Evolutionary conservation across 2,329 filamentous ascomycete genomes (phyloP), one percentile per base, ranked within the genome.

Genomic region (Atkinsonella texensis): DNA sequence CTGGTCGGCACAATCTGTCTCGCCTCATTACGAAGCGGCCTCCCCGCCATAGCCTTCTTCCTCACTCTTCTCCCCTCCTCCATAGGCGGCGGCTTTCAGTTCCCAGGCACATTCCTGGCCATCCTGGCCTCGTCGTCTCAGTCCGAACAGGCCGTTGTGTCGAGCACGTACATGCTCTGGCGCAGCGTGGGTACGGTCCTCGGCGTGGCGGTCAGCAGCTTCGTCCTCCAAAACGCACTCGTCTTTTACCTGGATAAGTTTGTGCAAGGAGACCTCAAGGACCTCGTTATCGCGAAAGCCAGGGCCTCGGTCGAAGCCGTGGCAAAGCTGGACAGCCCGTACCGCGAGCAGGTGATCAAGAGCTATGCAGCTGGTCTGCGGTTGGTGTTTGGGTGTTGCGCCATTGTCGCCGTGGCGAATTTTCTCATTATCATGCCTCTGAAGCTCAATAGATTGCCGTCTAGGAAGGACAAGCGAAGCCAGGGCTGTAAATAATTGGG

Each of bases 201-300:
- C 60, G 87, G 86, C n/a, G 78, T 90, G 44, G 81, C 85, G 1
- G 70, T 76, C 49, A 85, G 81, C 57, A 86, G 83, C 62, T 74
- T 89, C 52, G 78, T 89, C 8, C 70, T 90, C 55, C 86, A 91
- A 68, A 89, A 89, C 59, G 74, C 79, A 1, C 69, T 91, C 49
- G 67, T 77, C 9, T 67, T 72, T 17, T 83, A 82, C 57, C 72
- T 91, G 5, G 66, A 77, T 4, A 56, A 63, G 11, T 73, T 76
- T 35, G 82, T 90, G 9, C 73, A 71, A 0, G 83, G 80, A 0
- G 69, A 71, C 0, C 70, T 80, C 23, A 85, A 81, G 60, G 70
- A 72, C 0, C 68, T 74, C 46, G 68, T 83, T n/a, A 75, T 82
- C 41, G 66, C 65, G 44, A 64, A 62, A 43, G 78, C 80, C 4